Base-by-base conservation (phyloP, 352 stramenopile species). In the Pythium myriotylum region DNA sequence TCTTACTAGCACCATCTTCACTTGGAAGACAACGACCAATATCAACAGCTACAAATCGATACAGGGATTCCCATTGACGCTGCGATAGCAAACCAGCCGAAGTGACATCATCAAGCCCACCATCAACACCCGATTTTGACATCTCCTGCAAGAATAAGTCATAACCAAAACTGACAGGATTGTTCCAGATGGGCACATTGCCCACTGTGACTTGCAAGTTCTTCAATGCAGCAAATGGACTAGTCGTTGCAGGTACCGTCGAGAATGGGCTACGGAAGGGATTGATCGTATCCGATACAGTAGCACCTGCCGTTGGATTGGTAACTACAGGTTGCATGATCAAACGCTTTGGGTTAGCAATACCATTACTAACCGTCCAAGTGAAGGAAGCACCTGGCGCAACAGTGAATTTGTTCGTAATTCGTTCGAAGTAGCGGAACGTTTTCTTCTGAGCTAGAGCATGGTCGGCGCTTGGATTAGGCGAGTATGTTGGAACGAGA, bases 141-240 rank as follows among this genome's bases (percentile, higher is more conserved):
- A 72, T 72, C 49, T 72, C 64, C 35, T 72, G 64, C 19, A 67
- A 52, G 33, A 65, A 72, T 10, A 72, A 41, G 40, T 72, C 64
- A 60, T 72, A 72, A 26, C 64, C 64, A 49, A 72, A 72, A 47
- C 43, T 62, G 40, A 67, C 43, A 40, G 59, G 45, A 37, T 54
- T 54, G 33, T 62, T 62, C 29, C 37, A 72, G 23, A 61, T 55
- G 0, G 65, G 58, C 2, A 68, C 26, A 33, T 72, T 72, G 10
- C 65, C 64, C 10, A 72, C 64, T 1, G 64, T 72, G 14, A 67
- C 22, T 41, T 72, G 64, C 1, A 72, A 42, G 20, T 67, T 67
- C 19, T 63, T 64, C 5, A 70, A 26, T n/a, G 29, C 40, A 32
- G 49, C 62, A 45, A 70, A 70, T 53, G 56, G 63, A 35, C 9